Base-by-base conservation (phyloP, 177 flowering plant species). In the Vitis hybrid region DNA sequence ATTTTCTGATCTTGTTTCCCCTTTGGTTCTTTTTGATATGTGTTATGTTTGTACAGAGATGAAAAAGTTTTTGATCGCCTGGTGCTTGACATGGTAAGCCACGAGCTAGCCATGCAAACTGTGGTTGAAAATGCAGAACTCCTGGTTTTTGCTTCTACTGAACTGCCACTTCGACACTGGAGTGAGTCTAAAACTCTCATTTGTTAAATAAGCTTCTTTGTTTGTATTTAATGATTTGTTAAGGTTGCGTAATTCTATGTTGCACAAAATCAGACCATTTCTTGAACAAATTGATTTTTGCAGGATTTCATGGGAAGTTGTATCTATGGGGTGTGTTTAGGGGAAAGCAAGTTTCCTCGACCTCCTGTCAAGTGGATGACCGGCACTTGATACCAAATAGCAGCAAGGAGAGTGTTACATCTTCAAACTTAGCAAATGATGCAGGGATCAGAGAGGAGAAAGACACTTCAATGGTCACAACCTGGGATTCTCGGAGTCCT, bases 241-340 rank as follows among this genome's bases (percentile, higher is more conserved):
- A 26, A 26, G 29, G 12, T 59, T 54, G 15, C 56, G 49, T 52
- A n/a, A 3, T 20, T 11, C 26, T 59, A 10, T 14, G 10, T 49
- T 31, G n/a, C 67, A 19, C 5, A 31, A 45, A 22, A 2, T 56
- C 31, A 19, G 34, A 20, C 26, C 67, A 26, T 48, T 11, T 31
- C 16, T 6, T 74, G 31, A n/a, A 14, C 9, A 49, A 15, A 19
- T 20, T 54, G 48, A n/a, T 67, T 67, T 39, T 5, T 81, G 74
- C 82, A 90, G 96, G 82, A 70, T 83, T 89, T 63, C 67, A 73
- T 10, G 71, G 75, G 10, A 84, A 81, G 65, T 70, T 31, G 55
- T 89, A 83, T 73, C 61, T 90, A 56, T 90, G 96, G 96, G 96
- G 96, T 1, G 90, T 84, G 3, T 90, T 86, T 58, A 79, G 81